Conservation (phyloP, 208 protist genomes). For the Crithidia expoeki region DNA sequence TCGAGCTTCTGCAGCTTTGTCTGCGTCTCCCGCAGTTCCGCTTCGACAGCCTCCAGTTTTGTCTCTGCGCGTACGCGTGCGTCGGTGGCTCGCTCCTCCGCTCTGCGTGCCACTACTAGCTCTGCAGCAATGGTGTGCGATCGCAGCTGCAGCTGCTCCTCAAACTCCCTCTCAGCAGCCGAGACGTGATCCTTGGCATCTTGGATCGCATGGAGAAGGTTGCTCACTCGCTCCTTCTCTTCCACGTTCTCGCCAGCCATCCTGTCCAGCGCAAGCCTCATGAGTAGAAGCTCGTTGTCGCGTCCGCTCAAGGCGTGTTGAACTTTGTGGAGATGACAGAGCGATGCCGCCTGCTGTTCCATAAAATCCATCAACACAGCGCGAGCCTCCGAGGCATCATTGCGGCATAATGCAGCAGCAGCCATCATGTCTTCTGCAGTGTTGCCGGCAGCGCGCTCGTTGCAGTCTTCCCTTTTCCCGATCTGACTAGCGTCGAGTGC, state of each 20-base stretch:
- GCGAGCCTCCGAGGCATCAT: background rate
- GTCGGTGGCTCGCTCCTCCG: slow-evolving; percentile 42
- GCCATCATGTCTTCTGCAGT: background rate
- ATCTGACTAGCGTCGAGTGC: background rate
- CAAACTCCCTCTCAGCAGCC: slow-evolving; percentile 43
- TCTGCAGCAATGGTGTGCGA: slow-evolving; percentile 33
- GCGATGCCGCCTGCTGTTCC: background rate
- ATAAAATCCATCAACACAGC: background rate
- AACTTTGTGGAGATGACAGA: background rate
- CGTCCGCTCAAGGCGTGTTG: background rate
- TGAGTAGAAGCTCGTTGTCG: slow-evolving; percentile 3
- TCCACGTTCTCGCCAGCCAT: slow-evolving; percentile 20
- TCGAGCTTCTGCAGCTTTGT: slow-evolving; percentile 20
- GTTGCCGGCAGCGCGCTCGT: background rate
- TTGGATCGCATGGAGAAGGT: slow-evolving; percentile 30
- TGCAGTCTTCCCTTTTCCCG: background rate
- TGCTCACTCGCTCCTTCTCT: slow-evolving; percentile 22
- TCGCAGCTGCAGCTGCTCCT: slow-evolving; percentile 38
- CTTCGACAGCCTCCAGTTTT: slow-evolving; percentile 21
- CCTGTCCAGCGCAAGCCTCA: slow-evolving; percentile 22
- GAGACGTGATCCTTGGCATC: slow-evolving; percentile 32
- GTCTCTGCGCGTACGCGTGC: slow-evolving; percentile 46
- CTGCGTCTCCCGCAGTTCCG: slow-evolving; percentile 30
- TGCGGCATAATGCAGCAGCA: too few relatives aligned
- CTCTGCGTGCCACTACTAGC: slow-evolving; percentile 43